Evolutionary conservation across 1,284 basidiomycete genomes (phyloP).

Genomic region (Coniophora puteana): DNA sequence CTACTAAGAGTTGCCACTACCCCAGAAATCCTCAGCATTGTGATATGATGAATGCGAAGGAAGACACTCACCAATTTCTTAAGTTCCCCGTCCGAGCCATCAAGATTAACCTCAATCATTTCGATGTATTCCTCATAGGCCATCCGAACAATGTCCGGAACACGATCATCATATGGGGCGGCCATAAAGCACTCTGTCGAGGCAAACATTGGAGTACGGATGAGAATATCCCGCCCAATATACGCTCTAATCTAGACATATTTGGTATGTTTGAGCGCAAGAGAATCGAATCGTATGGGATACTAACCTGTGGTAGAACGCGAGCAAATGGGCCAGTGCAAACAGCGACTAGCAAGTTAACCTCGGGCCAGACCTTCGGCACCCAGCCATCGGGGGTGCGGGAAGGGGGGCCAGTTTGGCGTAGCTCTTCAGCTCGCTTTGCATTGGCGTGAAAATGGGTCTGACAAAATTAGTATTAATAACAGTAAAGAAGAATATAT

Average conservation of each 20-base stretch:
- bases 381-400: conserved; percentile 14
- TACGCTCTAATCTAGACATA: background rate
- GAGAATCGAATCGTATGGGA: no score
- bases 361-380: conserved; percentile 9
- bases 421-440: conserved; percentile 13
- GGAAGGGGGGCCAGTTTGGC: conserved; percentile 12
- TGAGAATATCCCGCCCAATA: background rate
- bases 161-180: background rate
- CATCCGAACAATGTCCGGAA: background rate
- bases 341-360: conserved; percentile 3
- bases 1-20: conserved; percentile 19
- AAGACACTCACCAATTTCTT: background rate
- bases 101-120: background rate
- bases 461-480: conserved; percentile 2
- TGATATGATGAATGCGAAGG: background rate
- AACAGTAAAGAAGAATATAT: no score
- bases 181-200: background rate
- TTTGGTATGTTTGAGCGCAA: background rate
- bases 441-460: conserved; percentile 9
- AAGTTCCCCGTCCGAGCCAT: background rate
- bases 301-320: conserved; percentile 13
- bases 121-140: background rate
- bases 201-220: background rate
- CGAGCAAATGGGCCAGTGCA: conserved; percentile 15
- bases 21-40: background rate